Evolutionary conservation across 2,329 filamentous ascomycete genomes (phyloP).

Genomic region (Dendryphion nanum): DNA sequence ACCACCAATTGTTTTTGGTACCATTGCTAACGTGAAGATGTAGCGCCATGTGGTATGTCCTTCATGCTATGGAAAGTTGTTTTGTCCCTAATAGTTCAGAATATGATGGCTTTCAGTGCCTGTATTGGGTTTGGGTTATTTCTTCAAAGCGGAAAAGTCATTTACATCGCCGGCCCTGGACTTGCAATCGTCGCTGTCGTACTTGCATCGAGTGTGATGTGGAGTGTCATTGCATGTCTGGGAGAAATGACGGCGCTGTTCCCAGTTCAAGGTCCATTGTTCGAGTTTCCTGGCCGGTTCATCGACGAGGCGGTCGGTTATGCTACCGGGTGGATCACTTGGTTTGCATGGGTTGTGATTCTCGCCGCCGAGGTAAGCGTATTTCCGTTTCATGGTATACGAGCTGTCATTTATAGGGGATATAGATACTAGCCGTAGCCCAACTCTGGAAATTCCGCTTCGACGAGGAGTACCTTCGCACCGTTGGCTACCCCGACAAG

Average conservation of each 20-base stretch:
- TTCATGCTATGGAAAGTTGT: background rate
- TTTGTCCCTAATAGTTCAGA: conserved; percentile 16
- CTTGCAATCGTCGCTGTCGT: conserved; percentile 37
- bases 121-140: conserved; percentile 40
- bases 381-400: background rate
- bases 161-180: conserved; percentile 39
- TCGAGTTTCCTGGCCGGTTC: conserved; percentile 85
- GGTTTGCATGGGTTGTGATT: conserved; percentile 84
- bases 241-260: conserved; percentile 87
- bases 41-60: conserved; percentile 20
- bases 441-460: conserved; percentile 44
- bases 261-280: conserved; percentile 85
- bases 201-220: conserved; percentile 37
- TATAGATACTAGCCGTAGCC: conserved; percentile 35
- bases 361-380: conserved; percentile 49
- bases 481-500: conserved; percentile 32
- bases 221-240: conserved; percentile 48
- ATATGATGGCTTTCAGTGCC: conserved; percentile 40
- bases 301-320: conserved; percentile 60
- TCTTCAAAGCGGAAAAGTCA: conserved; percentile 36
- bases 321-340: conserved; percentile 48
- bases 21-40: too few relatives aligned
- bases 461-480: conserved; percentile 28
- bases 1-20: too few relatives aligned
- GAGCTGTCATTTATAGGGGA: background rate